These are phyloP conservation scores for Fraxinus paxiana DNA, from an alignment of 305 asterid genomes.

Conservation along the genomic window DNA sequence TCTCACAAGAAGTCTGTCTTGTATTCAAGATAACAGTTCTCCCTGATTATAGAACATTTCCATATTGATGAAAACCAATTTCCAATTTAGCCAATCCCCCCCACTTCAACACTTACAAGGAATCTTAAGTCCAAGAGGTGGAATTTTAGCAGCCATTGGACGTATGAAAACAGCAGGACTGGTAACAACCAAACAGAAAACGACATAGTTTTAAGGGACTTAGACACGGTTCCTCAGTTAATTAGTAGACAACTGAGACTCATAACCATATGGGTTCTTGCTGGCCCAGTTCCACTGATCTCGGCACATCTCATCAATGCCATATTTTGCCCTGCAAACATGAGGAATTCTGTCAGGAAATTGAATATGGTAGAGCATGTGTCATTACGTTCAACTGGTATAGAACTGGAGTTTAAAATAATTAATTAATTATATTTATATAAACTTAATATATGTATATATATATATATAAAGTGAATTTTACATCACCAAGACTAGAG, in stretches of 20 bases:
- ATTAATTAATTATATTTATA: neutral
- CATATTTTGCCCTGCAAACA: conserved; percentile 57
- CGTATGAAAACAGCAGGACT: neutral
- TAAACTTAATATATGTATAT: too few relatives aligned
- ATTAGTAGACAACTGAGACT: conserved; percentile 3
- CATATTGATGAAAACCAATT: neutral
- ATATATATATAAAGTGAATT: neutral
- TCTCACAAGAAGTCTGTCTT: neutral
- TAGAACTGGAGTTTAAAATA: neutral
- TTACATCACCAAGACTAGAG: neutral
- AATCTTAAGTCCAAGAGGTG: neutral
- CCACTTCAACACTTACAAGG: neutral
- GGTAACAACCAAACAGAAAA: neutral
- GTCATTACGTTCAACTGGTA: neutral
- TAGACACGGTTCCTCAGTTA: neutral
- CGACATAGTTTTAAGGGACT: neutral
- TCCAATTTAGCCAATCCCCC: neutral
- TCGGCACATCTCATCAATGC: conserved; percentile 65
- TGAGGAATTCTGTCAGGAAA: neutral
- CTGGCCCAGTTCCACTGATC: conserved; percentile 92
- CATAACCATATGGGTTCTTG: conserved; percentile 77
- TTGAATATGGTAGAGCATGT: neutral
- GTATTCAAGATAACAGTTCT: neutral
- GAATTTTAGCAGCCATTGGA: neutral
- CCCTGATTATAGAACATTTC: neutral